Evolutionary conservation across 176 grass and related monocot species (phyloP).

Genomic region (Elymus sibiricus): DNA sequence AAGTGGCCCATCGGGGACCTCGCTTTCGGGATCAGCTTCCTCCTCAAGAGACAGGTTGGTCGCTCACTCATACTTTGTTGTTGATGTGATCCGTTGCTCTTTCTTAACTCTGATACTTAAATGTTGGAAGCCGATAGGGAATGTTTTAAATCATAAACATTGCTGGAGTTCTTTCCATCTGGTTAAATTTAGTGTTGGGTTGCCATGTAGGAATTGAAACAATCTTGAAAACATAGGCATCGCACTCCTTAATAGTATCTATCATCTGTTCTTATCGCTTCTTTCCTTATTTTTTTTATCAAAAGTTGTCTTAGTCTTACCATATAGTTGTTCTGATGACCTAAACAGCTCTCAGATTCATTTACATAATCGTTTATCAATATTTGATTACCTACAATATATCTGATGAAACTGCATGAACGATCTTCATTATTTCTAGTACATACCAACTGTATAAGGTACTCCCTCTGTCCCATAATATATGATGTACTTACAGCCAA

Average conservation of each 20-base stretch:
- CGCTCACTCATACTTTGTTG: neutral
- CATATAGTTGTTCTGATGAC: conserved; percentile 13
- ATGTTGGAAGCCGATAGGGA: neutral
- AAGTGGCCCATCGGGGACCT: conserved; percentile 98
- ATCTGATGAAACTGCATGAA: neutral
- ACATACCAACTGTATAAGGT: neutral
- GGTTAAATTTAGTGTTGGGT: neutral
- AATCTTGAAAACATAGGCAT: neutral
- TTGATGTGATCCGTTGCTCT: neutral
- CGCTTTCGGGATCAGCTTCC: conserved; percentile 91
- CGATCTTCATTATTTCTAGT: neutral
- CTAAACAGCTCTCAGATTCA: neutral
- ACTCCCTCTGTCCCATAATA: too few species aligned
- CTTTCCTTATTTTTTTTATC: too few species aligned
- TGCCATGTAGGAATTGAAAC: neutral
- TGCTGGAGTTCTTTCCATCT: neutral
- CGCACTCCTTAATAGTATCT: neutral
- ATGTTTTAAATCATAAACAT: neutral
- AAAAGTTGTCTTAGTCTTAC: neutral
- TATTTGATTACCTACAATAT: neutral
- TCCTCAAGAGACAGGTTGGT: conserved; percentile 86
- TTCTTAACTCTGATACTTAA: neutral
- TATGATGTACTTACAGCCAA: too few species aligned
- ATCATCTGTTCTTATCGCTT: neutral
- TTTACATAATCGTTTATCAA: neutral